Conservation (phyloP, 495 filamentous ascomycete species). For the Aeminium ludgeri region DNA sequence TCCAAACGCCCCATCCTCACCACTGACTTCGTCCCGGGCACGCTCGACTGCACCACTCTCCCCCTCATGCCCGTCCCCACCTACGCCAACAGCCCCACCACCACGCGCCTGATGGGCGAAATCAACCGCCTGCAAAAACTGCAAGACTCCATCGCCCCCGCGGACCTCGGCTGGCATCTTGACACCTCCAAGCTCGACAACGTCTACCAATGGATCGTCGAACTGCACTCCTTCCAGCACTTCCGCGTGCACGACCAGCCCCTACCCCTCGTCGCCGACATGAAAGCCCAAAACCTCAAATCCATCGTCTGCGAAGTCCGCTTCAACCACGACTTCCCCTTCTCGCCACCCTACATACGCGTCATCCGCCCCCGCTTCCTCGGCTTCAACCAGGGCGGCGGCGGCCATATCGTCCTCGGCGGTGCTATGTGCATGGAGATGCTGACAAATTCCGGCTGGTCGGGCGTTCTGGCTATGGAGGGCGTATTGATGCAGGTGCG, state of each 20-base stretch:
- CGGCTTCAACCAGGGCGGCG: conserved; percentile 51
- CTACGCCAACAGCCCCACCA: conserved; percentile 50
- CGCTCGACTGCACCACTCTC: conserved; percentile 38
- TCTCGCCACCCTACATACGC: conserved; percentile 70
- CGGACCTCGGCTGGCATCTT: conserved; percentile 77
- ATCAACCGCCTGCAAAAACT: conserved; percentile 42
- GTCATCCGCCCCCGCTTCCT: conserved; percentile 71
- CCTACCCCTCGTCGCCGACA: conserved; percentile 58
- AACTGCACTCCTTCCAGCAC: conserved; percentile 58
- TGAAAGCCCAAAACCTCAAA: conserved; percentile 41
- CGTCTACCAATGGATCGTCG: conserved; percentile 85
- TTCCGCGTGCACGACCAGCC: conserved; percentile 12
- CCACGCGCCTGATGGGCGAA: conserved; percentile 44
- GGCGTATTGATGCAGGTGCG: conserved; percentile 69
- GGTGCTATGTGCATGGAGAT: conserved; percentile 89
- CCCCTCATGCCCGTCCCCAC: conserved; percentile 43
- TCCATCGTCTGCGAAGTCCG: conserved; percentile 70
- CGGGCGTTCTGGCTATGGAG: conserved; percentile 54
- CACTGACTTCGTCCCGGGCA: conserved; percentile 53
- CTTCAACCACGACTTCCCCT: conserved; percentile 57
- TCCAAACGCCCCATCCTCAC: not conserved
- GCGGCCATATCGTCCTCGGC: conserved; percentile 77
- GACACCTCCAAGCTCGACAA: conserved; percentile 43
- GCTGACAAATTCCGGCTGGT: conserved; percentile 73
- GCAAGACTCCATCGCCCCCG: conserved; percentile 44